Evolutionary conservation across 306 rosid genomes (phyloP).

Genomic region (Rosa chinensis): DNA sequence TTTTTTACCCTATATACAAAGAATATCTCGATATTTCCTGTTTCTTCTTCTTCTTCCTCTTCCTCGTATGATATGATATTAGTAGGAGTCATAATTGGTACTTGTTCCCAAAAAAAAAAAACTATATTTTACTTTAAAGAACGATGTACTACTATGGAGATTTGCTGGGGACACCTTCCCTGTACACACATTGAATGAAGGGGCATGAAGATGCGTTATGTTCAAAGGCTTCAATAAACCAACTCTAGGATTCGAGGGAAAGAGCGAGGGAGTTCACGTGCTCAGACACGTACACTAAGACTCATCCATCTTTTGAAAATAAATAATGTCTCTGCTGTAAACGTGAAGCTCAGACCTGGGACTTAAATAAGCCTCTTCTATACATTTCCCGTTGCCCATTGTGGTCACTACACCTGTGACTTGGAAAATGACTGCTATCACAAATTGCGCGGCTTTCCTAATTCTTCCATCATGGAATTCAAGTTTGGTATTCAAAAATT

Average conservation of each 20-base stretch:
- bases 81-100: too few relatives aligned
- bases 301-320: too few relatives aligned
- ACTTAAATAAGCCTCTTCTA: conserved; percentile 28
- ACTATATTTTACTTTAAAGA: too few relatives aligned
- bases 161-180: too few relatives aligned
- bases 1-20: too few relatives aligned
- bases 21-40: too few relatives aligned
- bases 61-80: background rate
- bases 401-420: background rate
- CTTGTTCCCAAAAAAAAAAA: too few relatives aligned
- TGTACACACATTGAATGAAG: background rate
- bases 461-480: background rate
- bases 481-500: background rate
- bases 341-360: conserved; percentile 39
- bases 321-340: conserved; percentile 38
- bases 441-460: background rate
- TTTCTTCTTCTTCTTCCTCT: background rate
- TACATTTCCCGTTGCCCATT: background rate
- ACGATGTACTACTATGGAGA: background rate
- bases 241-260: too few relatives aligned
- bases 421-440: background rate
- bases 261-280: too few relatives aligned
- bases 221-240: background rate
- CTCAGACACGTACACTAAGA: too few relatives aligned
- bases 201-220: background rate